Evolutionary conservation across 2,329 filamentous ascomycete species (phyloP), one percentile per base, ranked within the genome.

Genomic region (Xylariales sp.): DNA sequence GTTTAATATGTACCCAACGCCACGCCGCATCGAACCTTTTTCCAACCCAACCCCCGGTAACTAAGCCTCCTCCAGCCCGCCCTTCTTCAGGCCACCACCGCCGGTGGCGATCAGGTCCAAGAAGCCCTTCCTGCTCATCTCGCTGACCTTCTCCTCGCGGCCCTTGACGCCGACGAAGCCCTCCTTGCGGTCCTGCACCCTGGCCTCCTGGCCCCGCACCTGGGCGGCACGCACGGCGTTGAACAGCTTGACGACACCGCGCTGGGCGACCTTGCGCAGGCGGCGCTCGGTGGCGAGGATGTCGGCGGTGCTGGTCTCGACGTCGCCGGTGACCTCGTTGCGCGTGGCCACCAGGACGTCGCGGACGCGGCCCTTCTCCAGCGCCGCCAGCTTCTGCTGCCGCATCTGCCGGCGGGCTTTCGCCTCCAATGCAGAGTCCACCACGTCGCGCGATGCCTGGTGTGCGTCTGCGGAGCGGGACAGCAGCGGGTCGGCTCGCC

Each of bases 101-200:
- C 78, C 76, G 3, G 73, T 76, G 4, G 78, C 77, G 58, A 98
- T 95, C 60, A 97, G 66, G 44, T 97, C 91, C 60, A 98, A 64
- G 66, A 97, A 98, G 0, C 91, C 90, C 67, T 96, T 87, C 69
- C 95, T 94, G 61, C 85, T 95, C 83, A 98, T 93, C 71, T 97
- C 90, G 48, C 88, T 93, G 37, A 95, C 73, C 67, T 85, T 89
- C 65, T 94, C 88, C 64, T 94, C 85, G 48, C 88, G 79, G 61
- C 85, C 80, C 44, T 76, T 77, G 54, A 88, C 80, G 2, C 91
- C 91, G 21, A 95, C 76, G 1, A 94, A 70, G 4, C 88, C 86
- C 43, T 83, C 77, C 49, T 79, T 80, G 61, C 78, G 77, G 33
- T 80, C 75, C 48, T 78, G 77, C 60, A 72, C 78, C 56, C 85